Conservation (phyloP, 176 grass and related monocot genomes). For the Cenchrus fungigraminus region DNA sequence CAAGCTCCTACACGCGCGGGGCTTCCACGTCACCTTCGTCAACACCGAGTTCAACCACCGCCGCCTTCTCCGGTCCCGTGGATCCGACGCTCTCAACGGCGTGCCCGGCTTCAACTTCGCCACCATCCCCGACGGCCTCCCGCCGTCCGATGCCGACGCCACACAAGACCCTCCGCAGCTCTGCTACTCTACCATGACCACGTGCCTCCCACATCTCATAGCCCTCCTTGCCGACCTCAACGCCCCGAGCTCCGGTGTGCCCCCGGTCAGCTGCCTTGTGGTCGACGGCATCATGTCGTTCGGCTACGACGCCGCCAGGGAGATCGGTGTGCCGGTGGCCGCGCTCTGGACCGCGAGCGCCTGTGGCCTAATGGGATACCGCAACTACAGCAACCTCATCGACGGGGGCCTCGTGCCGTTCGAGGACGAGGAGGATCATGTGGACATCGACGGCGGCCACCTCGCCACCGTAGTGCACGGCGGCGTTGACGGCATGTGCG, state of each 20-base stretch:
- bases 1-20: slow-evolving; percentile 56
- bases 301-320: slow-evolving; percentile 32
- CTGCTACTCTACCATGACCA: slow-evolving; percentile 43
- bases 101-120: slow-evolving; percentile 53
- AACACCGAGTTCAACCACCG: slow-evolving; percentile 70
- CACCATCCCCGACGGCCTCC: slow-evolving; percentile 63
- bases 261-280: slow-evolving; percentile 28
- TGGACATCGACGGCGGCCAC: slow-evolving; percentile 5
- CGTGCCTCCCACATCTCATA: slow-evolving; percentile 45
- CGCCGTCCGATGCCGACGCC: slow-evolving; percentile 47
- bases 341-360: slow-evolving; percentile 63
- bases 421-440: slow-evolving; percentile 39
- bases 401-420: slow-evolving; percentile 53
- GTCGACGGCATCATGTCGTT: slow-evolving; percentile 62
- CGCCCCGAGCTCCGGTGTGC: not conserved
- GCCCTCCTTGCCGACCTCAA: slow-evolving; percentile 44
- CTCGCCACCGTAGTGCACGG: slow-evolving; percentile 22
- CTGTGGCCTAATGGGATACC: slow-evolving; percentile 58
- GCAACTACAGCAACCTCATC: slow-evolving; percentile 53
- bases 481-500: slow-evolving; percentile 40
- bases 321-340: slow-evolving; percentile 48
- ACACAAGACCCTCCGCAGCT: slow-evolving; percentile 53
- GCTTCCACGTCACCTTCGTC: slow-evolving; percentile 72
- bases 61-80: slow-evolving; percentile 16
- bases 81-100: slow-evolving; percentile 25